phyloP scores from a whole-genome alignment of 495 filamentous ascomycete genomes.

The Neurospora sp. region DNA sequence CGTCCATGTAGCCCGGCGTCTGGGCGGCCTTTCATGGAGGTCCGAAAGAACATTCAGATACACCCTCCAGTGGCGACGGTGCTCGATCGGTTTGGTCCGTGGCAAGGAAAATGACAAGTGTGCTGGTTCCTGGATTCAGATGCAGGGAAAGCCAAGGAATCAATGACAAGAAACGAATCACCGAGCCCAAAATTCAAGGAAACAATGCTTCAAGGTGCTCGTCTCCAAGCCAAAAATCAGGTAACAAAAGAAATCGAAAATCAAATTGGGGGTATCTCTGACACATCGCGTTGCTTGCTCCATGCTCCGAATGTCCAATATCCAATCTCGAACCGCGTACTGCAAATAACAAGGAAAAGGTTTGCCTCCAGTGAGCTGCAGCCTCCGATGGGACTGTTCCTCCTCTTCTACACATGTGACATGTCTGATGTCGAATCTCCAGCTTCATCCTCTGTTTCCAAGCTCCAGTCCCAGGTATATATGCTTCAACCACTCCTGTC shows the following conservation, averaged over 20 bases:
- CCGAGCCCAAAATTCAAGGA: background rate
- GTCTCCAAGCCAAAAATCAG: background rate
- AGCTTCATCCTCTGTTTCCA: background rate
- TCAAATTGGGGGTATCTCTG: background rate
- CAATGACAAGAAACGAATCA: background rate
- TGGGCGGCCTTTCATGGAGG: no score
- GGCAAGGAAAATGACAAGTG: no score
- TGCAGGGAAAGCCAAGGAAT: background rate
- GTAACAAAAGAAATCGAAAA: background rate
- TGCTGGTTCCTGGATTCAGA: no score
- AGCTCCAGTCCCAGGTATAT: background rate
- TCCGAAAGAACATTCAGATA: no score
- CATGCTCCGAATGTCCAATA: background rate
- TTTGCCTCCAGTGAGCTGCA: background rate
- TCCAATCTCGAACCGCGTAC: background rate
- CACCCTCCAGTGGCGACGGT: no score
- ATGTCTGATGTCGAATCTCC: background rate
- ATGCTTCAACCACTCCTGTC: no score
- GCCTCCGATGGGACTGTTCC: background rate
- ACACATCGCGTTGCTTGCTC: background rate
- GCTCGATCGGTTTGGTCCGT: no score
- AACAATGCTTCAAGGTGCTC: background rate
- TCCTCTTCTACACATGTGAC: background rate
- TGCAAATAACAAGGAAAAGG: background rate
- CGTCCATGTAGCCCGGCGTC: no score